Evolutionary conservation across 805 yeast genomes (phyloP).

Genomic region (Lachancea kluyveri): DNA sequence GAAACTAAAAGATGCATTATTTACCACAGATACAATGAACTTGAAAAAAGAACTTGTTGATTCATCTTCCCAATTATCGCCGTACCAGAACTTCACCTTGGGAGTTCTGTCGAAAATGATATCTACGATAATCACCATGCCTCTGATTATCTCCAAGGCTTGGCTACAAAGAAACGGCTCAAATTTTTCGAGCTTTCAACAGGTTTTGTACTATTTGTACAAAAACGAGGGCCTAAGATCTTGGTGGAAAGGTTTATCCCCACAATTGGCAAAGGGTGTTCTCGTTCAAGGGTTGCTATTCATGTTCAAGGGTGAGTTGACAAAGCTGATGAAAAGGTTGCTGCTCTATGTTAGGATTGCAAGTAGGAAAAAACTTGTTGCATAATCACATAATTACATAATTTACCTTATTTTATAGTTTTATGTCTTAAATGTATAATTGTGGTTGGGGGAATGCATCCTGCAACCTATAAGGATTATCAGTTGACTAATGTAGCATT

Average conservation of each 20-base stretch:
- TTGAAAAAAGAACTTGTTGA: conserved; percentile 13
- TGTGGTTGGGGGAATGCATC: no score
- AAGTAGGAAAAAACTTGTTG: background rate
- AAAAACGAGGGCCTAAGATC: conserved; percentile 57
- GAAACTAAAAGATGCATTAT: conserved; percentile 50
- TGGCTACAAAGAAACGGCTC: conserved; percentile 56
- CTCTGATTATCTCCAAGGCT: conserved; percentile 78
- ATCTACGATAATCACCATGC: conserved; percentile 79
- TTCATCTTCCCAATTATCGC: conserved; percentile 36
- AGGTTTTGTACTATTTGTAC: conserved; percentile 56
- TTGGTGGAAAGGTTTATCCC: conserved; percentile 73
- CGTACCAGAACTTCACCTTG: conserved; percentile 58
- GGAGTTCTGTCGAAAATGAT: conserved; percentile 78
- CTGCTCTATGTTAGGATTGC: conserved; percentile 1
- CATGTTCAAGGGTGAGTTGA: conserved; percentile 71
- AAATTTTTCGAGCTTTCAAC: conserved; percentile 50
- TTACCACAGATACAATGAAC: conserved; percentile 20
- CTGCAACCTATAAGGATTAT: no score
- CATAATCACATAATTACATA: no score
- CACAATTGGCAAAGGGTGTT: conserved; percentile 76
- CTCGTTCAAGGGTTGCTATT: conserved; percentile 79
- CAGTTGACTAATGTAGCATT: no score
- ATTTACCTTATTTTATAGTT: no score
- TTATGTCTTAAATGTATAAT: no score
- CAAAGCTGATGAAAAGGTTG: conserved; percentile 22